Evolutionary conservation across 140 eudicot genomes (phyloP).

Genomic region (Anethum foeniculum): DNA sequence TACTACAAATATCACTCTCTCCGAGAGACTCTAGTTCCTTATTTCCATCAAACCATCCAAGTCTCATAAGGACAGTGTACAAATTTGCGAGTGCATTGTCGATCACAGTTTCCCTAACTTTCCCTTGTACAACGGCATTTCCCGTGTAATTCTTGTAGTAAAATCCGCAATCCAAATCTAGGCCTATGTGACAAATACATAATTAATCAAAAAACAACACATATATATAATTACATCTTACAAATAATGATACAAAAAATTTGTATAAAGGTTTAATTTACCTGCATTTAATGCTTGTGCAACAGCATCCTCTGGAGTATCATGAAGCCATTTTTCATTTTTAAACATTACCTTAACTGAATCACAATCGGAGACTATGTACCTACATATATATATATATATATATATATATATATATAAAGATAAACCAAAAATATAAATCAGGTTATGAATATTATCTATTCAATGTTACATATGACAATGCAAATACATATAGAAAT

Average conservation of each 20-base stretch:
- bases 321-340: slow-evolving; percentile 21
- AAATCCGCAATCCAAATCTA: slow-evolving; percentile 36
- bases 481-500: not conserved
- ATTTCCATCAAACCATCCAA: slow-evolving; percentile 37
- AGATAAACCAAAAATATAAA: slow-evolving; percentile 4
- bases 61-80: slow-evolving; percentile 25
- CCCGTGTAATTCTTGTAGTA: slow-evolving; percentile 10
- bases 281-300: slow-evolving; percentile 30
- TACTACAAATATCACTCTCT: slow-evolving; percentile 19
- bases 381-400: slow-evolving; percentile 8
- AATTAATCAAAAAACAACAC: not conserved
- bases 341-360: slow-evolving; percentile 22
- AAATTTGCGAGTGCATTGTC: slow-evolving; percentile 22
- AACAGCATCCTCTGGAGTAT: slow-evolving; percentile 33
- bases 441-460: slow-evolving; percentile 21
- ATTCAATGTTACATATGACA: not conserved
- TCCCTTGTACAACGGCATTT: slow-evolving; percentile 19
- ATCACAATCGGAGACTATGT: slow-evolving; percentile 49
- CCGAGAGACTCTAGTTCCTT: slow-evolving; percentile 21
- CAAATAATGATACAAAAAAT: not conserved
- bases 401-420: not conserved
- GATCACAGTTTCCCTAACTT: slow-evolving; percentile 20
- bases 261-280: not conserved
- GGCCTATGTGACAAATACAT: slow-evolving; percentile 12
- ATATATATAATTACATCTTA: not conserved